Percentiles rank a stretch among this genome's conserved stretches.
phyloP scores from a whole-genome alignment of 2,329 filamentous ascomycete species.

The Alternaria sp. region DNA sequence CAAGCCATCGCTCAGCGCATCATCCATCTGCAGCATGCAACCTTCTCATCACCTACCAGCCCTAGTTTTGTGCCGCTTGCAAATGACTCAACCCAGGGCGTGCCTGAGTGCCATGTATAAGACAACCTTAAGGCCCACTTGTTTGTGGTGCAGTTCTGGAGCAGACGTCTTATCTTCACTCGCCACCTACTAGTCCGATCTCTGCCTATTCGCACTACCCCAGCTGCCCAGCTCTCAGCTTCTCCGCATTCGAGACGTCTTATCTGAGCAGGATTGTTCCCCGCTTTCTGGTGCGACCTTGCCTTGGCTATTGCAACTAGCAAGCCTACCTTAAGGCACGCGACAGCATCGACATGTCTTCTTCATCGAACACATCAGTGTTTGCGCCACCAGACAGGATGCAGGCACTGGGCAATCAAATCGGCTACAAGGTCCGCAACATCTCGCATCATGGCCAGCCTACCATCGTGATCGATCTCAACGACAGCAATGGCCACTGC shows the following conservation, averaged over 20 bases:
- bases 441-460: slow-evolving; percentile 46
- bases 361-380: slow-evolving; percentile 25
- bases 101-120: slow-evolving; percentile 24
- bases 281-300: slow-evolving; percentile 11
- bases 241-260: slow-evolving; percentile 31
- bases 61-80: not conserved
- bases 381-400: slow-evolving; percentile 32
- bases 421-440: slow-evolving; percentile 44
- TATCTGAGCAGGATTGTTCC: slow-evolving; percentile 9
- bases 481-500: slow-evolving; percentile 37
- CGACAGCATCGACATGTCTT: slow-evolving; percentile 26
- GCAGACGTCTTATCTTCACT: slow-evolving; percentile 8
- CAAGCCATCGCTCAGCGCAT: slow-evolving; percentile 16
- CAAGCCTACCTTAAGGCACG: slow-evolving; percentile 13
- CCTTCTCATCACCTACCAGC: slow-evolving; percentile 12
- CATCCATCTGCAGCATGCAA: slow-evolving; percentile 21
- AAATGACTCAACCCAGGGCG: slow-evolving; percentile 30
- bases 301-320: slow-evolving; percentile 11
- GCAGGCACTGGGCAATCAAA: slow-evolving; percentile 40
- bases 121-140: slow-evolving; percentile 9
- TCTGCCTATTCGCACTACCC: slow-evolving; percentile 2
- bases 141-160: not conserved
- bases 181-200: slow-evolving; percentile 3
- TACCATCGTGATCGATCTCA: slow-evolving; percentile 52
- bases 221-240: slow-evolving; percentile 13